phyloP scores from a whole-genome alignment of 345 rosid species.

The Erysimum cheiranthoides region DNA sequence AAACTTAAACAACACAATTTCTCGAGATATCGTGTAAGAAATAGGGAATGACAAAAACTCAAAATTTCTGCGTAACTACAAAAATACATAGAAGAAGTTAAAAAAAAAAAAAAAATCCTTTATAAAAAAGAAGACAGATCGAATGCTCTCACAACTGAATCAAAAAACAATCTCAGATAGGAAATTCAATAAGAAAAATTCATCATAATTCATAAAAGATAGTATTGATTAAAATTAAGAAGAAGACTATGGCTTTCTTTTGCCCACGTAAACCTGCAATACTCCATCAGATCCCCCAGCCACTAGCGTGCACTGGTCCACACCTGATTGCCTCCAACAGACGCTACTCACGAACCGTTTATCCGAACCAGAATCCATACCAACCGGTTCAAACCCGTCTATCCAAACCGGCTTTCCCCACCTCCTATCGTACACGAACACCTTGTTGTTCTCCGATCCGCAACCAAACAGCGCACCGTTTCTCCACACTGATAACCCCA shows the following conservation, averaged over 20 bases:
- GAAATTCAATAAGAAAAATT: not conserved
- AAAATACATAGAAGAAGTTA: not conserved
- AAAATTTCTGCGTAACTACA: not conserved
- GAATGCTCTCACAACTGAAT: constrained; percentile 31
- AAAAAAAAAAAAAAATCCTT: constrained; percentile 9
- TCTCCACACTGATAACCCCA: constrained; percentile 85
- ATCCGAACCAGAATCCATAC: constrained; percentile 29
- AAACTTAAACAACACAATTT: not conserved
- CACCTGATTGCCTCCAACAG: constrained; percentile 78
- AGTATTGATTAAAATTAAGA: constrained; percentile 28
- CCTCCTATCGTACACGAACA: constrained; percentile 78
- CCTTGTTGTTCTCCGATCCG: constrained; percentile 84
- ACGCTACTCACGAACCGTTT: constrained; percentile 77
- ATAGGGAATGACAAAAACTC: not conserved
- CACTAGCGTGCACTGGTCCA: constrained; percentile 67
- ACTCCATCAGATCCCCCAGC: constrained; percentile 91
- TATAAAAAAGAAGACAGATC: not conserved
- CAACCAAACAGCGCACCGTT: constrained; percentile 77
- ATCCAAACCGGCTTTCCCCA: constrained; percentile 89
- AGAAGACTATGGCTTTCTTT: constrained; percentile 50
- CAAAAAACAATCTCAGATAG: constrained; percentile 31
- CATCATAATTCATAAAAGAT: constrained; percentile 8
- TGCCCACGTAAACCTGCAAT: constrained; percentile 70
- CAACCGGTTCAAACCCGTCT: constrained; percentile 59
- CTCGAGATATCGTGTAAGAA: not conserved